Evolutionary conservation across 768 basidiomycete species (phyloP).

Genomic region (Lactifluus subvellereus): DNA sequence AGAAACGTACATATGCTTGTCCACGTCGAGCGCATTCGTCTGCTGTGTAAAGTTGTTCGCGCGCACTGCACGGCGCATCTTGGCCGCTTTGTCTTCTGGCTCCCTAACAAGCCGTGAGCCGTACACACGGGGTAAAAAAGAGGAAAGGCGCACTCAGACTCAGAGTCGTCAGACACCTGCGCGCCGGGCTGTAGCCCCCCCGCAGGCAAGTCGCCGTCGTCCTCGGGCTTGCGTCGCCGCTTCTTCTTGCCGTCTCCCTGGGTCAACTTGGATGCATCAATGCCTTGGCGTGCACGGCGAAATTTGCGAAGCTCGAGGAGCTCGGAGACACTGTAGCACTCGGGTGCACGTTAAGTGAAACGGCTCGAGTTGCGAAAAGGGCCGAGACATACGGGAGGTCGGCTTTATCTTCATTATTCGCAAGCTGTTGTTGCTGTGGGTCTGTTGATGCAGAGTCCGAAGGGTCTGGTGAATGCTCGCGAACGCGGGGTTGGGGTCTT

Average conservation of each 20-base stretch:
- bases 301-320: slow-evolving; percentile 80
- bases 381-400: slow-evolving; percentile 44
- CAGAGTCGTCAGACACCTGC: slow-evolving; percentile 31
- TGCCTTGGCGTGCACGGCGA: slow-evolving; percentile 67
- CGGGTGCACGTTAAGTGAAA: slow-evolving; percentile 11
- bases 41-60: slow-evolving; percentile 96
- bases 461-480: slow-evolving; percentile 43
- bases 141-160: slow-evolving; percentile 61
- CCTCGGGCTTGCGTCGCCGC: slow-evolving; percentile 48
- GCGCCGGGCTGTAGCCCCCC: slow-evolving; percentile 56
- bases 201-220: slow-evolving; percentile 37
- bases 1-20: slow-evolving; percentile 87
- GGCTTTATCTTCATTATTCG: slow-evolving; percentile 32
- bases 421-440: slow-evolving; percentile 26
- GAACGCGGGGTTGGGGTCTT: slow-evolving; percentile 54
- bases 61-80: slow-evolving; percentile 67
- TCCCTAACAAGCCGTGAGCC: slow-evolving; percentile 37
- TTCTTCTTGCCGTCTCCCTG: slow-evolving; percentile 77
- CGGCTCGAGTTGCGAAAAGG: neutral
- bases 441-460: slow-evolving; percentile 25
- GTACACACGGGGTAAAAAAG: neutral
- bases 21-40: slow-evolving; percentile 91
- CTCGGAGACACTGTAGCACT: slow-evolving; percentile 57
- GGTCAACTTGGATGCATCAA: slow-evolving; percentile 78
- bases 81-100: slow-evolving; percentile 60